Percentiles rank a stretch among this genome's conserved stretches.
These are phyloP conservation scores for Penicillium macrosclerotiorum DNA, from an alignment of 495 filamentous ascomycete species.

Conservation along the genomic window DNA sequence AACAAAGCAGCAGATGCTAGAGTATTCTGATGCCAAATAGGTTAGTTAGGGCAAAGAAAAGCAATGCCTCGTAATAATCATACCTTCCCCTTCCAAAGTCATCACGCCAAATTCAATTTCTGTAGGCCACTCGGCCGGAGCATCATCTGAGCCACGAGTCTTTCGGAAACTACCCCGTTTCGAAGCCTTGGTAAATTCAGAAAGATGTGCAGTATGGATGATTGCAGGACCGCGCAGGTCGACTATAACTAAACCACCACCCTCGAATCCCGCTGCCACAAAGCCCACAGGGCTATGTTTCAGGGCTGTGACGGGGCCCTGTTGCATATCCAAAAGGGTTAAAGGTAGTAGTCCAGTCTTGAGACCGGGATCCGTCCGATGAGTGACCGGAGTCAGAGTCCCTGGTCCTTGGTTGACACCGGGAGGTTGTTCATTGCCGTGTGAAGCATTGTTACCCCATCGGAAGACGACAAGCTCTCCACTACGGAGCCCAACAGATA, in stretches of 20 bases:
- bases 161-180: constrained; percentile 69
- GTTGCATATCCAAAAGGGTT: constrained; percentile 75
- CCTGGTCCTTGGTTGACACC: constrained; percentile 53
- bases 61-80: not conserved
- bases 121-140: constrained; percentile 67
- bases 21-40: constrained; percentile 60
- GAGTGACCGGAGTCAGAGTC: constrained; percentile 66
- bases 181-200: constrained; percentile 63
- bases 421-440: constrained; percentile 53
- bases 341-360: constrained; percentile 81
- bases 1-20: constrained; percentile 87
- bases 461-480: constrained; percentile 86
- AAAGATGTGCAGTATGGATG: constrained; percentile 69
- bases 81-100: constrained; percentile 83
- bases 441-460: constrained; percentile 76
- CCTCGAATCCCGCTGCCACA: constrained; percentile 79
- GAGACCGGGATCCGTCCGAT: constrained; percentile 73
- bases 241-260: constrained; percentile 72
- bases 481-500: constrained; percentile 74
- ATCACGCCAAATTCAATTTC: constrained; percentile 88
- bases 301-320: constrained; percentile 73
- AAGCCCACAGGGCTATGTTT: constrained; percentile 90
- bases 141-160: constrained; percentile 42
- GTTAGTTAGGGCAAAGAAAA: not conserved
- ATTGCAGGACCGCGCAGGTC: constrained; percentile 85